A percentile compares a stretch with the other conserved stretches of the same genome.
These are phyloP conservation scores for Xylaria sp. DNA, from an alignment of 2,329 filamentous ascomycete genomes.

Conservation along the genomic window DNA sequence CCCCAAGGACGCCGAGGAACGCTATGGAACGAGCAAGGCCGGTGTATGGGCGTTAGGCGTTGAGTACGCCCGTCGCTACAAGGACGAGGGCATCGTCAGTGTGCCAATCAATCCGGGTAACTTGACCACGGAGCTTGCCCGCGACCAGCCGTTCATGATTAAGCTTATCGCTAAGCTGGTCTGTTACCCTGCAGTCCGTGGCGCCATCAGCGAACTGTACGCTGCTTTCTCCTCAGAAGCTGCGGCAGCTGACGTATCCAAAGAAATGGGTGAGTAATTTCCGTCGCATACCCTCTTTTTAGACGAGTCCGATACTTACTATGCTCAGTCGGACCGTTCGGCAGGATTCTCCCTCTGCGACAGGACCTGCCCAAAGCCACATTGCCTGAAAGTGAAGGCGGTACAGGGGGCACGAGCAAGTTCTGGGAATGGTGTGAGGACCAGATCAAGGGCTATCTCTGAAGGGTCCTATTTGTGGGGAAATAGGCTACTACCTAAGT, in stretches of 20 bases:
- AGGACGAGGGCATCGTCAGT: conserved; percentile 16
- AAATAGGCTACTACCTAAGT: neutral
- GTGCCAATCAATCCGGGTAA: conserved; percentile 24
- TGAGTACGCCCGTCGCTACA: conserved; percentile 14
- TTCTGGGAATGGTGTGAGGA: conserved; percentile 13
- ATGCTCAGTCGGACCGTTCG: conserved; percentile 1
- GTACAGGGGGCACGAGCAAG: neutral
- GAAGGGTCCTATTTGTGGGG: neutral
- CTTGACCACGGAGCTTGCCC: neutral
- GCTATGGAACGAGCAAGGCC: conserved; percentile 25
- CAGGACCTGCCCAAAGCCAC: neutral
- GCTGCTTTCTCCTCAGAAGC: conserved; percentile 21
- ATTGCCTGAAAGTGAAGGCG: neutral
- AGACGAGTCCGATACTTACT: neutral
- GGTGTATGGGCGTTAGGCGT: neutral
- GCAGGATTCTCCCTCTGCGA: neutral
- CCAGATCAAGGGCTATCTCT: conserved; percentile 1
- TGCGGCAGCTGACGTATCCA: neutral
- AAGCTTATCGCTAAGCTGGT: neutral
- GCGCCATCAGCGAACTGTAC: conserved; percentile 20
- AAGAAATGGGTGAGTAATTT: neutral
- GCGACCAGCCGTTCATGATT: conserved; percentile 9
- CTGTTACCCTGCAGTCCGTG: conserved; percentile 15
- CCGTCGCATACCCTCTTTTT: neutral
- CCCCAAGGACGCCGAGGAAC: neutral